Evolutionary conservation across 345 rosid species (phyloP).

Genomic region (Raphanus sativus): DNA sequence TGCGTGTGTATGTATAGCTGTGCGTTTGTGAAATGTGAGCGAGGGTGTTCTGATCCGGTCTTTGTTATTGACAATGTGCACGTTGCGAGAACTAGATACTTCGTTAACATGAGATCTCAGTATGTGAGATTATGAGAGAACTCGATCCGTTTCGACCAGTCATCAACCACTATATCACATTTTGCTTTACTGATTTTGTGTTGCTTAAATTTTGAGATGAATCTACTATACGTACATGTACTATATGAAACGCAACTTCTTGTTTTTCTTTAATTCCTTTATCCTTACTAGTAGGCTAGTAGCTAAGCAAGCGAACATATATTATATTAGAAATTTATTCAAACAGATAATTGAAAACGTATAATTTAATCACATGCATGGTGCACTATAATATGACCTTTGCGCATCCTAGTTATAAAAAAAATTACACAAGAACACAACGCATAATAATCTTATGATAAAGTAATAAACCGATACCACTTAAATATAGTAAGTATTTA

Average conservation of each 20-base stretch:
- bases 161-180: neutral
- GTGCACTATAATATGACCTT: neutral
- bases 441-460: neutral
- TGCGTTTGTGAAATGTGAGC: constrained; percentile 14
- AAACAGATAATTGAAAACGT: neutral
- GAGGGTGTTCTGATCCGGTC: neutral
- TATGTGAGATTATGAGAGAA: neutral
- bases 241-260: neutral
- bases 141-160: neutral
- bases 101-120: neutral
- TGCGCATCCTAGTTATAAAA: neutral
- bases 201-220: neutral
- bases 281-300: neutral
- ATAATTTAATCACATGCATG: neutral
- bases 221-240: neutral
- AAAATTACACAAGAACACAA: neutral
- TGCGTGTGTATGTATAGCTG: constrained; percentile 21
- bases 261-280: neutral
- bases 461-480: neutral
- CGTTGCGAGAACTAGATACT: too few species aligned
- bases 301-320: neutral
- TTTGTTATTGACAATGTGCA: neutral
- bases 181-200: neutral
- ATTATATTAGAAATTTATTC: constrained; percentile 2
- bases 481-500: neutral